phyloP scores from a whole-genome alignment of 2,329 filamentous ascomycete genomes.

The Aureobasidium melanogenum region DNA sequence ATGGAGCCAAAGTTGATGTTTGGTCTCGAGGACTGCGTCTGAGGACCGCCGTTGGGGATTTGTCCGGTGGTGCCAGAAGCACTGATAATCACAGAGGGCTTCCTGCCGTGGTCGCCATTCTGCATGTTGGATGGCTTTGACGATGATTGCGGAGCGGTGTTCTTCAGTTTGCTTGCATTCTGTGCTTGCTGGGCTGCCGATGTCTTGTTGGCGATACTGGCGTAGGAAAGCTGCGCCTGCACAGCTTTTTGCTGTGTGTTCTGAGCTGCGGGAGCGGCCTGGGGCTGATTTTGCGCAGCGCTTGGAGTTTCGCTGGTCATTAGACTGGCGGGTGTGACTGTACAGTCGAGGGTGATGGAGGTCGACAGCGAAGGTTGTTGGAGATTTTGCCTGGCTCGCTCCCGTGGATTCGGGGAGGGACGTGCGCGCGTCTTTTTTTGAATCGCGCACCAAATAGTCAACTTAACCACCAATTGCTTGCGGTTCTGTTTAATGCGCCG shows the following conservation, averaged over 20 bases:
- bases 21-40: conserved; percentile 43
- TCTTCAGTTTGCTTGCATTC: conserved; percentile 69
- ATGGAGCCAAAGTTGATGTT: conserved; percentile 71
- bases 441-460: neutral
- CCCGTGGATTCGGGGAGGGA: neutral
- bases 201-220: conserved; percentile 52
- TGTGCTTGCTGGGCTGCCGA: conserved; percentile 37
- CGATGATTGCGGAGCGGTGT: conserved; percentile 47
- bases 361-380: conserved; percentile 15
- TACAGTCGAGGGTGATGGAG: conserved; percentile 12
- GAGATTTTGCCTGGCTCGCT: conserved; percentile 13
- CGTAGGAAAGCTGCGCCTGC: conserved; percentile 52
- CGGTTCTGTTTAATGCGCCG: neutral
- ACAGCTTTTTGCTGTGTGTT: conserved; percentile 45
- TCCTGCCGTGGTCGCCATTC: conserved; percentile 62
- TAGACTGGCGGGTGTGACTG: conserved; percentile 29
- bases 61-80: conserved; percentile 69
- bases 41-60: conserved; percentile 66
- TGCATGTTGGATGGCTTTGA: conserved; percentile 48
- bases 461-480: neutral
- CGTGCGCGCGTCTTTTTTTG: neutral
- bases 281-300: conserved; percentile 39
- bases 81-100: conserved; percentile 85
- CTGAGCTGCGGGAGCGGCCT: conserved; percentile 39
- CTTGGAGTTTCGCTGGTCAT: conserved; percentile 54